Evolutionary conservation across 768 basidiomycete genomes (phyloP).

Genomic region (Amanita muscaria): DNA sequence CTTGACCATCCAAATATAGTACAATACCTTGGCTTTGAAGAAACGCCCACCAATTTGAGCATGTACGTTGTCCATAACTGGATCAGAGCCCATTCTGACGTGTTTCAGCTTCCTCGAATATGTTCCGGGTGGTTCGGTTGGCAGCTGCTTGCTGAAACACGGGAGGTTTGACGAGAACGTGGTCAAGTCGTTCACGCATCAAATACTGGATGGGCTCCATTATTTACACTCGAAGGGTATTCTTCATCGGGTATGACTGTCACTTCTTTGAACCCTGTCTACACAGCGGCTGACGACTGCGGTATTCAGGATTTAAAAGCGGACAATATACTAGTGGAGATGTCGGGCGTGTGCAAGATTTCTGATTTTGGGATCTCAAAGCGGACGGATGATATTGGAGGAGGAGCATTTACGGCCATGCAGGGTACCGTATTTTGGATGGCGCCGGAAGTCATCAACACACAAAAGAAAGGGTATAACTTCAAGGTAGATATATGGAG

Average conservation of each 20-base stretch:
- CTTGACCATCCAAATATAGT: conserved; percentile 97
- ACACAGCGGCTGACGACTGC: conserved; percentile 3
- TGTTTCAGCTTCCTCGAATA: conserved; percentile 87
- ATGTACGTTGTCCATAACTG: conserved; percentile 52
- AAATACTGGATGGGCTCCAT: conserved; percentile 85
- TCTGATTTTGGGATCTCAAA: conserved; percentile 99
- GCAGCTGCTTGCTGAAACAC: conserved; percentile 81
- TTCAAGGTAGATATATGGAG: conserved; percentile 99
- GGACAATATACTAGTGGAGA: conserved; percentile 96
- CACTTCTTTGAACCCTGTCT: neutral
- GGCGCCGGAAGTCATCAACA: conserved; percentile 92
- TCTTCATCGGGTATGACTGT: conserved; percentile 70
- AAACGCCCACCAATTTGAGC: conserved; percentile 80
- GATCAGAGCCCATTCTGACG: neutral
- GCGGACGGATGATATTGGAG: conserved; percentile 77
- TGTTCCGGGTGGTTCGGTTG: conserved; percentile 94
- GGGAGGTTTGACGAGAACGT: conserved; percentile 91
- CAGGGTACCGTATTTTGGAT: conserved; percentile 99
- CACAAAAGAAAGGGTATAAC: conserved; percentile 85
- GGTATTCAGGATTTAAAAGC: conserved; percentile 80
- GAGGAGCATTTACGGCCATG: conserved; percentile 87
- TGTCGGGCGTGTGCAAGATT: conserved; percentile 89
- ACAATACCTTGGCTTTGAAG: conserved; percentile 92
- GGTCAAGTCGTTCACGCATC: conserved; percentile 84
- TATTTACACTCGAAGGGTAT: conserved; percentile 91